A percentile compares a stretch with the other conserved stretches of the same genome.
phyloP scores from a whole-genome alignment of 106 monocot genomes.

The Dioscorea alata region DNA sequence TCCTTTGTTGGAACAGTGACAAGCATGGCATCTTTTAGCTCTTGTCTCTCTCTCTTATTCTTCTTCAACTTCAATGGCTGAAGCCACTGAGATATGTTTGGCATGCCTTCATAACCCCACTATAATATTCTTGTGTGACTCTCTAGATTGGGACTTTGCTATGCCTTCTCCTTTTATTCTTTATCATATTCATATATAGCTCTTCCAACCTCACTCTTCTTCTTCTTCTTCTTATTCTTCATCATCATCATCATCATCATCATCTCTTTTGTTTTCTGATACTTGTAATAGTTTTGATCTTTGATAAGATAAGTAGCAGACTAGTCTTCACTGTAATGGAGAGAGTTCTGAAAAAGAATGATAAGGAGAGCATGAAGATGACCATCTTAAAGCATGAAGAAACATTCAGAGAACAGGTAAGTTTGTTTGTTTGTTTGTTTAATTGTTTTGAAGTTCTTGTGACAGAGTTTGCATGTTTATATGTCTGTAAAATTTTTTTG shows the following conservation, averaged over 20 bases:
- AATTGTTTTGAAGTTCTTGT: no score
- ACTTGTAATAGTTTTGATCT: no score
- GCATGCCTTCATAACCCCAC: conserved; percentile 29
- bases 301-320: no score
- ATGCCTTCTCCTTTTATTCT: neutral
- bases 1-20: conserved; percentile 34
- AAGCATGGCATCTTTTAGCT: conserved; percentile 17
- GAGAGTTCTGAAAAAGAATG: conserved; percentile 16
- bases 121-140: conserved; percentile 30
- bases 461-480: neutral
- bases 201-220: conserved; percentile 5
- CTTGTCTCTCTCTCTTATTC: conserved; percentile 20
- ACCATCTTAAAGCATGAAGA: conserved; percentile 60
- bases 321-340: conserved; percentile 10
- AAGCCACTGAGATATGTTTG: conserved; percentile 40
- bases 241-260: no score
- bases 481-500: neutral
- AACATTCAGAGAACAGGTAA: conserved; percentile 52
- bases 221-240: no score
- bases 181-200: neutral
- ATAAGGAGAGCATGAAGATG: conserved; percentile 50
- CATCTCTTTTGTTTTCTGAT: no score
- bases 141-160: conserved; percentile 19
- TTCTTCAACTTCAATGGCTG: conserved; percentile 12
- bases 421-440: neutral